phyloP scores from a whole-genome alignment of 495 filamentous ascomycete species.

The Sabuloglossum arenarium region DNA sequence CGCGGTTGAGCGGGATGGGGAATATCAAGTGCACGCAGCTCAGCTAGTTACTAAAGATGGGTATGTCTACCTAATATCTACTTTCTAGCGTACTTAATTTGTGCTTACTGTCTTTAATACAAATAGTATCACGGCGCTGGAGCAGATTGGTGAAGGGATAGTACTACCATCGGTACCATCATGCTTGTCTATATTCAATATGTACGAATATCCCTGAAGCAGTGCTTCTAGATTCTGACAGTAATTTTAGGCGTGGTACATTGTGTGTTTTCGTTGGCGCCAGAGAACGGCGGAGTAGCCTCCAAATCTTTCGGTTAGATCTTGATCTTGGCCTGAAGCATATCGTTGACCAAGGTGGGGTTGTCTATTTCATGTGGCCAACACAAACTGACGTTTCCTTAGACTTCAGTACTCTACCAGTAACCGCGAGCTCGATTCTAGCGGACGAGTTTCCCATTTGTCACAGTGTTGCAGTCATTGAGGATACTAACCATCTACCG shows the following conservation, averaged over 20 bases:
- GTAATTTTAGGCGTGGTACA: not conserved
- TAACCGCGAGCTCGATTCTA: not conserved
- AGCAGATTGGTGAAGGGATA: not conserved
- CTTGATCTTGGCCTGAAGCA: not conserved
- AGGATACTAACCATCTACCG: not conserved
- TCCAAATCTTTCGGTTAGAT: not conserved
- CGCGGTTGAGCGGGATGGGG: not conserved
- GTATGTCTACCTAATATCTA: not conserved
- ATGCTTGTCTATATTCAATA: not conserved
- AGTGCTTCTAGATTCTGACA: not conserved
- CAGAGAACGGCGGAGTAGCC: not conserved
- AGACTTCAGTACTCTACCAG: not conserved
- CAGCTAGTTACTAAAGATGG: not conserved
- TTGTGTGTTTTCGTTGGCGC: not conserved
- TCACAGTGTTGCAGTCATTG: not conserved
- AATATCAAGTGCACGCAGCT: not conserved
- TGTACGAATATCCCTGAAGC: not conserved
- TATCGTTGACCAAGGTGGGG: not conserved
- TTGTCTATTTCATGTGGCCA: not conserved
- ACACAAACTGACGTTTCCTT: not conserved
- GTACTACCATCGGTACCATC: not conserved
- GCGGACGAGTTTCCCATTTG: not conserved
- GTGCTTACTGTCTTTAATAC: not conserved
- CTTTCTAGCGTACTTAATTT: not conserved
- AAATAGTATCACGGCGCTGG: not conserved